phyloP scores from a whole-genome alignment of 108 stramenopile species.

The Chaetoceros muelleri region DNA sequence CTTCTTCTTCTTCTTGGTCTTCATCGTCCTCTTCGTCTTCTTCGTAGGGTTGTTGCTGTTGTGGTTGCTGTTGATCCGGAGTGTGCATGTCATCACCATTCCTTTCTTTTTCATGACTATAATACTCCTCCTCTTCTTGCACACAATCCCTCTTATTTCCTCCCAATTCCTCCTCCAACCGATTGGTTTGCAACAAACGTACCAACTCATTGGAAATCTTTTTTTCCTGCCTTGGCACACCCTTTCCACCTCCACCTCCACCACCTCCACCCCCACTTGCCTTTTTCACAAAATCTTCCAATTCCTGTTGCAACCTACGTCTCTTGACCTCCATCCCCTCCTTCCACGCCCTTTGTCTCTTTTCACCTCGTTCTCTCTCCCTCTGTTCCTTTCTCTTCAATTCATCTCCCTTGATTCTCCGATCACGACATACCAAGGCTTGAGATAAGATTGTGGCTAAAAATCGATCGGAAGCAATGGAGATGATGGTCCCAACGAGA shows the following conservation, averaged over 20 bases:
- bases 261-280: background rate
- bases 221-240: background rate
- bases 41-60: conserved; percentile 6
- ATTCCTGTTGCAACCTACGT: conserved; percentile 15
- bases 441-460: conserved; percentile 71
- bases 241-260: background rate
- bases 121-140: conserved; percentile 63
- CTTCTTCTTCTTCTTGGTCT: conserved; percentile 51
- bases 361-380: conserved; percentile 4
- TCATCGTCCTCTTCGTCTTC: conserved; percentile 18
- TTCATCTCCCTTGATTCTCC: conserved; percentile 60
- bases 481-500: conserved; percentile 46
- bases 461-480: conserved; percentile 75
- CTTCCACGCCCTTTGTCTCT: conserved; percentile 15
- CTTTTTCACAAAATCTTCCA: background rate
- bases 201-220: background rate
- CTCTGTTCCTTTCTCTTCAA: conserved; percentile 26
- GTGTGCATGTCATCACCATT: conserved; percentile 17
- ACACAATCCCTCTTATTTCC: conserved; percentile 57
- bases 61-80: conserved; percentile 1
- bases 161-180: conserved; percentile 32
- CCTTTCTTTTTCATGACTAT: conserved; percentile 19
- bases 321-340: conserved; percentile 19
- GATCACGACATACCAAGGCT: conserved; percentile 70
- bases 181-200: conserved; percentile 6